phyloP scores from a whole-genome alignment of 106 monocot species.

The Acanthochlamys bracteata region DNA sequence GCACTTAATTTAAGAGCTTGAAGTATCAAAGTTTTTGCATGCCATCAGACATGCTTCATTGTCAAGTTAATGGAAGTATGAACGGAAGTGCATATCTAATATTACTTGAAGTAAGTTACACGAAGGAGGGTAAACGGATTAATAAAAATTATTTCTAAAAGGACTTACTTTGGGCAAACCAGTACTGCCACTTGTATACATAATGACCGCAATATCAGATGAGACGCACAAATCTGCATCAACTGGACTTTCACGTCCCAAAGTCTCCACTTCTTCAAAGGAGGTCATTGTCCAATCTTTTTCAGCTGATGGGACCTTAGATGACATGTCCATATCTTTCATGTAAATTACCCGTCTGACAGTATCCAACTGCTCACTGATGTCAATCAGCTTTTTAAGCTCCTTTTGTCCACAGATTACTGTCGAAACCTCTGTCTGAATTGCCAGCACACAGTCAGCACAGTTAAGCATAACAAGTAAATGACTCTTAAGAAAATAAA shows the following conservation, averaged over 20 bases:
- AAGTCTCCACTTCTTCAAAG: slow-evolving; percentile 67
- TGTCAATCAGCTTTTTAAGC: slow-evolving; percentile 76
- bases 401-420: slow-evolving; percentile 92
- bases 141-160: background rate
- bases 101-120: background rate
- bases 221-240: slow-evolving; percentile 58
- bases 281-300: slow-evolving; percentile 58
- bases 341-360: slow-evolving; percentile 82
- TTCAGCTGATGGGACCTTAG: slow-evolving; percentile 49
- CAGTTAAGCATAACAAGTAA: background rate
- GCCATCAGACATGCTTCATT: too few species aligned
- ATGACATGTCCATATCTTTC: slow-evolving; percentile 53
- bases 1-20: too few species aligned
- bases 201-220: slow-evolving; percentile 88
- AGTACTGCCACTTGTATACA: slow-evolving; percentile 99
- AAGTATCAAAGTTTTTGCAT: too few species aligned
- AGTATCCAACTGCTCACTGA: slow-evolving; percentile 74
- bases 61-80: too few species aligned
- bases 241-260: slow-evolving; percentile 58
- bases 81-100: background rate
- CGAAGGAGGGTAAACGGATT: background rate
- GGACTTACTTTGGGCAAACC: slow-evolving; percentile 85
- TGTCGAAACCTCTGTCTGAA: slow-evolving; percentile 87
- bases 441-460: background rate
- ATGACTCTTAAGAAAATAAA: background rate